Evolutionary conservation across 2,329 filamentous ascomycete species (phyloP).

Genomic region (Claviceps cyperi): DNA sequence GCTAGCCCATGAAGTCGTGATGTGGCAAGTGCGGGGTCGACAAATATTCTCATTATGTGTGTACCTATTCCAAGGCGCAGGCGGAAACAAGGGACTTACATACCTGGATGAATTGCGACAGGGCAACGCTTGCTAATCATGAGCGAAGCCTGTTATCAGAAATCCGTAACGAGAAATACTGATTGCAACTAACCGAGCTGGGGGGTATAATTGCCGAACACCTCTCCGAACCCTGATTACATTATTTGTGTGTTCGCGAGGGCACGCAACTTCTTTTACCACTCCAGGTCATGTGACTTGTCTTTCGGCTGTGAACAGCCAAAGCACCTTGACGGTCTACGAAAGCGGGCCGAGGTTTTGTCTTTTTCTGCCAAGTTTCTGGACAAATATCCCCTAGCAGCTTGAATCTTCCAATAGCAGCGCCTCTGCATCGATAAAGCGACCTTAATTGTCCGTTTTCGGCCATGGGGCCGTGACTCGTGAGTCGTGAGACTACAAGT

Average conservation of each 20-base stretch:
- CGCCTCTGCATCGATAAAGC: too few relatives aligned
- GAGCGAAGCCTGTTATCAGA: neutral
- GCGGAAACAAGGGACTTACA: neutral
- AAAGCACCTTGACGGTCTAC: constrained; percentile 1
- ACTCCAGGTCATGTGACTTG: neutral
- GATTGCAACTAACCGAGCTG: neutral
- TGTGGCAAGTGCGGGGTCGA: constrained; percentile 3
- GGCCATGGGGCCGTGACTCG: neutral
- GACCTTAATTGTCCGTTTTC: neutral
- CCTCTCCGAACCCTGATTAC: neutral
- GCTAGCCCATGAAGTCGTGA: constrained; percentile 1
- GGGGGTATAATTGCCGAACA: neutral
- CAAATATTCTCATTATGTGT: neutral
- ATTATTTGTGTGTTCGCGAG: neutral
- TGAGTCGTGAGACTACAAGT: neutral
- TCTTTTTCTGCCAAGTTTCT: neutral
- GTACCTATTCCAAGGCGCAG: neutral
- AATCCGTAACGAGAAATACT: neutral
- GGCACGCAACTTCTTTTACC: neutral
- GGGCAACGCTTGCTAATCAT: too few relatives aligned
- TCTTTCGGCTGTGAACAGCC: neutral
- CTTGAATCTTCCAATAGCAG: too few relatives aligned
- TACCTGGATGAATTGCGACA: neutral
- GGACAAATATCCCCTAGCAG: too few relatives aligned
- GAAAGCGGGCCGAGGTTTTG: neutral